Evolutionary conservation across 257 asterid genomes (phyloP).

Genomic region (Solanum okadae): DNA sequence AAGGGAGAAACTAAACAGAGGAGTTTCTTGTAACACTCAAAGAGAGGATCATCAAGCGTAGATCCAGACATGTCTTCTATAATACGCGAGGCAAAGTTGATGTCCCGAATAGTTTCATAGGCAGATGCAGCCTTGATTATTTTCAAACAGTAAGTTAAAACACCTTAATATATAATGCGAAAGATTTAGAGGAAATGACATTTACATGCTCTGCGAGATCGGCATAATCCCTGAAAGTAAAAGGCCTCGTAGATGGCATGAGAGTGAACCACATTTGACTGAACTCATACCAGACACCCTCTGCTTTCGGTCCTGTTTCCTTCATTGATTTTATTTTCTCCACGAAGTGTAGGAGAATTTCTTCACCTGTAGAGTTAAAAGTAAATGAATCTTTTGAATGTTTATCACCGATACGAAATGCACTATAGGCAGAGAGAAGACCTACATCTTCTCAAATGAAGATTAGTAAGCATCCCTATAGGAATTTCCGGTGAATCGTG

Average conservation of each 20-base stretch:
- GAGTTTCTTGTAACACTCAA: conserved; percentile 58
- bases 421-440: not conserved
- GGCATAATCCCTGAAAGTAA: conserved; percentile 26
- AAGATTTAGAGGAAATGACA: not conserved
- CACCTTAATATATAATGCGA: not conserved
- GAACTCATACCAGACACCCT: conserved; percentile 53
- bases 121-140: conserved; percentile 55
- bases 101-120: conserved; percentile 64
- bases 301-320: conserved; percentile 20
- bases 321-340: conserved; percentile 8
- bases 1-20: conserved; percentile 47
- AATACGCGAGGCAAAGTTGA: conserved; percentile 63
- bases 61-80: conserved; percentile 70
- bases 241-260: conserved; percentile 69
- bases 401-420: not conserved
- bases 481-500: conserved; percentile 71
- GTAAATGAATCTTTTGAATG: not conserved
- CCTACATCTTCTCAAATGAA: conserved; percentile 65
- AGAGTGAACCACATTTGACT: conserved; percentile 66
- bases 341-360: conserved; percentile 26
- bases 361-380: conserved; percentile 45
- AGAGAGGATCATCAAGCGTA: conserved; percentile 67
- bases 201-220: conserved; percentile 70
- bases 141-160: not conserved
- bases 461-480: conserved; percentile 57